phyloP scores from a whole-genome alignment of 208 protist genomes.

The Naegleria fowleri region DNA sequence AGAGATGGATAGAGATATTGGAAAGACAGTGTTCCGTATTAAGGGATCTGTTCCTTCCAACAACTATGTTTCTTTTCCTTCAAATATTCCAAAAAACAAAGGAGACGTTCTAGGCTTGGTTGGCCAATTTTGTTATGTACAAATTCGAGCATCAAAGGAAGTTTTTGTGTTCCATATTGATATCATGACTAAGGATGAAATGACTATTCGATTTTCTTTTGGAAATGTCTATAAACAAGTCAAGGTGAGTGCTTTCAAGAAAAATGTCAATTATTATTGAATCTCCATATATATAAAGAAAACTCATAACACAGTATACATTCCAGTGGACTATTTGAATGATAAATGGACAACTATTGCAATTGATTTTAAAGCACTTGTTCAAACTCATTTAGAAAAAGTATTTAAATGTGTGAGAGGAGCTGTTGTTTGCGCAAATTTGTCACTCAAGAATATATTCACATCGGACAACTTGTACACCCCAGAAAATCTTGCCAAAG shows the following conservation, averaged over 20 bases:
- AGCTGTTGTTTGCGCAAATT: neutral
- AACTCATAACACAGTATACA: slow-evolving; percentile 12
- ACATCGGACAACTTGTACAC: neutral
- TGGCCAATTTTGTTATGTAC: neutral
- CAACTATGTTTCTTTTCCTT: slow-evolving; percentile 8
- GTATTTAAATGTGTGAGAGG: slow-evolving; percentile 15
- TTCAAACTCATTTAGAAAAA: neutral
- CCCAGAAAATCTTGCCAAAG: neutral
- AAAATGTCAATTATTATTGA: neutral
- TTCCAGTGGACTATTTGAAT: neutral
- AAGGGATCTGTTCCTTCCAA: neutral
- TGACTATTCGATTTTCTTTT: slow-evolving; percentile 3
- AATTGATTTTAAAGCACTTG: slow-evolving; percentile 8
- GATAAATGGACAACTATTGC: neutral
- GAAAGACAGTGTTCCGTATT: neutral
- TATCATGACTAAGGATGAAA: slow-evolving; percentile 16
- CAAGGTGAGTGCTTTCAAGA: neutral
- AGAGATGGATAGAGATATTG: neutral
- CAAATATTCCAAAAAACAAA: neutral
- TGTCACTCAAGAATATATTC: neutral
- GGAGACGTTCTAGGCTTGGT: neutral
- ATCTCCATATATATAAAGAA: neutral
- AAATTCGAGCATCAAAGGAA: neutral
- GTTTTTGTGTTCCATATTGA: slow-evolving; percentile 10
- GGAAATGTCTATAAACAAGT: slow-evolving; percentile 7